Evolutionary conservation across 441 rosid species (phyloP).

Genomic region (Aquilaria agallochum): DNA sequence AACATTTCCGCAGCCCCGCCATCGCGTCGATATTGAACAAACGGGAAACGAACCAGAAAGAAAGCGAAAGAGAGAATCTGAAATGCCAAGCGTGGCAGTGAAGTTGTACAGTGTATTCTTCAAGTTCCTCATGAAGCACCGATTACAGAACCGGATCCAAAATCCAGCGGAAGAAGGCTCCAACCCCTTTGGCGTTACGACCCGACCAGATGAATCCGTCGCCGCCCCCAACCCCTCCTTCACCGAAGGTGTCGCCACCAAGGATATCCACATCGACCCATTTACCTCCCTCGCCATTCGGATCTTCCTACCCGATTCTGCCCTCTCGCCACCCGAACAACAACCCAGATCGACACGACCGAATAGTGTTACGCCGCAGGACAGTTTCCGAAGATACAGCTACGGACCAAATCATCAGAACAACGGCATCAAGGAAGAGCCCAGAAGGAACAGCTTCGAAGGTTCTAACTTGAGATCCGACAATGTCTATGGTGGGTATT

Average conservation of each 20-base stretch:
- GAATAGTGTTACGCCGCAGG: conserved; percentile 13
- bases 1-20: not conserved
- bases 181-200: conserved; percentile 58
- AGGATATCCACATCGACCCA: conserved; percentile 93
- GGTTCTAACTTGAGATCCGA: conserved; percentile 41
- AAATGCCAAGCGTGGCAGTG: conserved; percentile 91
- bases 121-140: conserved; percentile 84
- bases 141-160: conserved; percentile 78
- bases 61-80: not conserved
- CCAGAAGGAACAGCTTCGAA: conserved; percentile 55
- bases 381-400: conserved; percentile 27
- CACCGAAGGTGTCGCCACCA: conserved; percentile 91
- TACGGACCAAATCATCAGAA: conserved; percentile 21
- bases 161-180: conserved; percentile 35
- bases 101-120: conserved; percentile 93
- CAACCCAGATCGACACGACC: conserved; percentile 21
- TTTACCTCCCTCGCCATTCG: conserved; percentile 72
- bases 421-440: conserved; percentile 23
- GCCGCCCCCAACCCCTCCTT: conserved; percentile 73
- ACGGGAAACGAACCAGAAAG: not conserved
- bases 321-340: conserved; percentile 54
- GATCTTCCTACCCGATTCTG: conserved; percentile 86
- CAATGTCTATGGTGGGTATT: conserved; percentile 55
- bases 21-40: not conserved
- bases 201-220: conserved; percentile 87